A percentile compares a stretch with the other conserved stretches of the same genome.
Evolutionary conservation across 352 stramenopile species (phyloP).

Genomic region (Aphanomyces cochlioides): DNA sequence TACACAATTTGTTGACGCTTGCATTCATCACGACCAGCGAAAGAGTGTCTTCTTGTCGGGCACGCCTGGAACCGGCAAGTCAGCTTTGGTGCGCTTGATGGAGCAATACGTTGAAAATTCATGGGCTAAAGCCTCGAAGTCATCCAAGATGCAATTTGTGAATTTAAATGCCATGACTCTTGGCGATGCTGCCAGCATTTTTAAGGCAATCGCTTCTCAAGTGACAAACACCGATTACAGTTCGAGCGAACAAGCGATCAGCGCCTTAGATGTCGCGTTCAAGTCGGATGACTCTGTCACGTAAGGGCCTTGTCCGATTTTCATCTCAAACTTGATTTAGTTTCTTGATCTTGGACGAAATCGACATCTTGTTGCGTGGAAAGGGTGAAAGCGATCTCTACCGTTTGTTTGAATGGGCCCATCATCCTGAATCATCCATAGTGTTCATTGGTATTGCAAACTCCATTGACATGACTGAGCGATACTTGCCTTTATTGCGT

Average conservation of each 20-base stretch:
- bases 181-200: constrained; percentile 46
- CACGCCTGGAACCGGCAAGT: constrained; percentile 73
- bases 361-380: constrained; percentile 65
- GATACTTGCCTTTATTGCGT: constrained; percentile 58
- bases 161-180: constrained; percentile 77
- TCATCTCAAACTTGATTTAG: constrained; percentile 21
- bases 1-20: constrained; percentile 51
- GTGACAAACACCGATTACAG: constrained; percentile 49
- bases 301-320: constrained; percentile 22
- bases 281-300: constrained; percentile 50
- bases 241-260: constrained; percentile 51
- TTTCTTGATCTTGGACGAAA: constrained; percentile 78
- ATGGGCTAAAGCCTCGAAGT: constrained; percentile 40
- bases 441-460: constrained; percentile 80
- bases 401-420: constrained; percentile 71
- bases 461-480: constrained; percentile 80
- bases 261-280: constrained; percentile 57
- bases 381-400: constrained; percentile 67
- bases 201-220: constrained; percentile 51
- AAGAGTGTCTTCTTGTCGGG: constrained; percentile 77
- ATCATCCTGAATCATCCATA: constrained; percentile 55
- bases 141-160: constrained; percentile 43
- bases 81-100: constrained; percentile 58
- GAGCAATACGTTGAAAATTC: constrained; percentile 47
- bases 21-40: constrained; percentile 47